Base-by-base conservation (phyloP, 495 filamentous ascomycete genomes). In the Penicillium canariense region DNA sequence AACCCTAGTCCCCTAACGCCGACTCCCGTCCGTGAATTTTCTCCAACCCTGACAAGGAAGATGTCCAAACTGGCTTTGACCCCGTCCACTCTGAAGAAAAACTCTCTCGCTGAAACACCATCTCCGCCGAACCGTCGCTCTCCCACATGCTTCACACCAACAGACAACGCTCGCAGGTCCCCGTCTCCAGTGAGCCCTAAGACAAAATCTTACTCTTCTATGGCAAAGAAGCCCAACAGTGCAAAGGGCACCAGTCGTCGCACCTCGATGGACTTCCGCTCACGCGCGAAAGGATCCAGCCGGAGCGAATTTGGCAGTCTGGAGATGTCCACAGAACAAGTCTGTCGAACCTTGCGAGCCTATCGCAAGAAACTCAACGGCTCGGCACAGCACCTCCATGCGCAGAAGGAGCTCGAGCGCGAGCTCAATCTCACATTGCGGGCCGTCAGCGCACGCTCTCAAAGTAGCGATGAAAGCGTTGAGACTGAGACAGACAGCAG, bases 291-390 rank as follows among this genome's bases (percentile, higher is more conserved):
- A 62, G 75, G 75, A 54, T 71, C 75, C 48, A 70, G 68, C 28
- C 78, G 78, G 52, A 68, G 55, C 55, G 82, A 83, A 22, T 84
- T 83, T 54, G 86, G 87, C 8, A 81, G 78, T 46, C 75, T 96
- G 5, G 84, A 84, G 60, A 83, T 83, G 70, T 85, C 88, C 6
- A 93, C 88, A 1, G 88, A 94, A 59, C 87, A 91, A 55, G 77
- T 91, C 0, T 90, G 87, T 59, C 87, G 87, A 23, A 85, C 85
- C 5, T 77, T 98, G 6, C 83, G 87, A 45, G 82, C 85, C 2
- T 97, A 95, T 63, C 81, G 94, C 14, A 93, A 91, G 71, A 90
- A 89, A 63, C 79, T 96, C 7, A 70, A 82, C 20, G 83, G 82
- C 11, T 82, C 81, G 11, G 71, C 80, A 2, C 82, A 91, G 34